Base-by-base conservation (phyloP, 176 grass and related monocot species). In the Metroxylon sagu region DNA sequence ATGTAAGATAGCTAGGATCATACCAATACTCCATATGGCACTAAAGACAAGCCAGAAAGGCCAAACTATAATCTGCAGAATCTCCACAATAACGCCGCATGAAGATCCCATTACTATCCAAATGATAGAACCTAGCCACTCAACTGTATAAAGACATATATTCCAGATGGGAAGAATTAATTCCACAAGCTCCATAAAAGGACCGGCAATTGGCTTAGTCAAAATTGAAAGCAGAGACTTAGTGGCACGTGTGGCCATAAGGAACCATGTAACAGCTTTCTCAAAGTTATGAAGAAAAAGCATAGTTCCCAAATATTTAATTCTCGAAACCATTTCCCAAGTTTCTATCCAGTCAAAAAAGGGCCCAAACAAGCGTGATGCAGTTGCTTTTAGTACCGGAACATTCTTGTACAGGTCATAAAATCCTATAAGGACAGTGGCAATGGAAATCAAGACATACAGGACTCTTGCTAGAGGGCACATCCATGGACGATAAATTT, bases 331-430 rank as follows among this genome's bases (percentile, higher is more conserved):
- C 93, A 98, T 98, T 77, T 98, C 93, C 93, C 84, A 92, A 31
- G 88, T 92, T 74, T 98, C 87, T 80, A 98, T 98, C 93, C 93
- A 89, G 66, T 92, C 79, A 82, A 98, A 92, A 59, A 92, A 85
- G 15, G 93, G 93, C 12, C 93, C 93, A 76, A 98, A 98, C 25
- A 98, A 77, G 70, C 80, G 86, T 67, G 93, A 91, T 31, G 88
- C 76, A 64, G 93, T 98, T 54, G 78, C 84, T 59, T 92, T 98
- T 56, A 98, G 74, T 86, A 98, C 61, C 4, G 93, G 93, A 48
- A 98, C 93, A 83, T 98, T 92, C 75, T 98, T 98, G 77, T 92
- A 98, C 17, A 92, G 79, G 30, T 98, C 93, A 85, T 98, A 98
- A 77, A 98, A 98, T 57, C 93, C 93, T 60, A 98, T 98, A 54